Base-by-base conservation (phyloP, 1,139 yeast species). In the Taphrina communis region DNA sequence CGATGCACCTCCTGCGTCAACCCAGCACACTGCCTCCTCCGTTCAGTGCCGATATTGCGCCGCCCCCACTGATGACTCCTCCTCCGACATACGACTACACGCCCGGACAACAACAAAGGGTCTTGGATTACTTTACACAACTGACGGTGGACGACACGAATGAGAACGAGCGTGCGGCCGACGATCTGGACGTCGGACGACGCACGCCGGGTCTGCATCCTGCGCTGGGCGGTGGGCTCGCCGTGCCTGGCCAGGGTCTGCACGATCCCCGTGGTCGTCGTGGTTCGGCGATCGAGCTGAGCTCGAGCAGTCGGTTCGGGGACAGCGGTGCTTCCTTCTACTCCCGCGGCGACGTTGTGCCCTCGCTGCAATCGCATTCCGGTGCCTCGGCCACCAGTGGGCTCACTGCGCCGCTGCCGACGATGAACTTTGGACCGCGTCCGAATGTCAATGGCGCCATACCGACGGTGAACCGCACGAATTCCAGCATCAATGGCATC, bases 11-110 rank as follows among this genome's bases (percentile, higher is more conserved):
- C 50, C 72, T 81, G 36, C 77, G 84, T 8, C 76, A 80, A 68
- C 84, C 84, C 14, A 79, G 82, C 0, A 70, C 78, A 7, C 81
- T 80, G n/a, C 84, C 84, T 12, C 83, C 83, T 0, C 81, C 83
- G 12, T 81, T 81, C 70, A 80, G 77, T 31, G 81, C 79, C 0
- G 81, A 78, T 60, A 72, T 73, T 1, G 76, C 81, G 0, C 82
- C 81, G 5, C 83, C 82, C 0, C 75, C 77, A 1, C 69, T 74
- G 19, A 68, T 70, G 59, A 71, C 72, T 12, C 74, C 73, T 25
- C 77, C 77, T 4, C 77, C 77, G 4, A 71, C 69, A 11, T 74
- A 73, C 58, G 74, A 73, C 59, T 70, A 53, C 56, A 63, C 67
- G 25, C 67, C 67, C 1, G 63, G 65, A 25, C 69, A 65, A 21